These are phyloP conservation scores for Leishmania tarentolae DNA, from an alignment of 208 protist genomes.

Conservation along the genomic window DNA sequence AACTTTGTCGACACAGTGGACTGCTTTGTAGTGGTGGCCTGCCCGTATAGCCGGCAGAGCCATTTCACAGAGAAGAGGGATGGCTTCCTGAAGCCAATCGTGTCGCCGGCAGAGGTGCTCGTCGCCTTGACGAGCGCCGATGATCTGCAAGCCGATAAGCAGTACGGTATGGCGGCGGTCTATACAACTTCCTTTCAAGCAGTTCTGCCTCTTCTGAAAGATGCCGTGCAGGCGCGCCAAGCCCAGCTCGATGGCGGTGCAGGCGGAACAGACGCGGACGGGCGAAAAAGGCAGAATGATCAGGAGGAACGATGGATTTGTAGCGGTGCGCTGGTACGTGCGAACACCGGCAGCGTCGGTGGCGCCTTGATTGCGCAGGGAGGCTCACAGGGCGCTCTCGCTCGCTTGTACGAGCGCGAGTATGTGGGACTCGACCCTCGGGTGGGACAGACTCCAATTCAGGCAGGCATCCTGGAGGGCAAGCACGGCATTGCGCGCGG, in stretches of 20 bases:
- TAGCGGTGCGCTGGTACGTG: conserved; percentile 25
- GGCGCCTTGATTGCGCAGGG: conserved; percentile 25
- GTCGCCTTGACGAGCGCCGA: conserved; percentile 58
- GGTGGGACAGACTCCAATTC: conserved; percentile 75
- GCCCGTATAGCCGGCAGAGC: conserved; percentile 77
- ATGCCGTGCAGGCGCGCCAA: conserved; percentile 9
- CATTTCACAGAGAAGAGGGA: conserved; percentile 78
- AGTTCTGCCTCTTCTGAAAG: conserved; percentile 35
- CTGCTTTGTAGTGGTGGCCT: conserved; percentile 86
- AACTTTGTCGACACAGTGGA: conserved; percentile 93
- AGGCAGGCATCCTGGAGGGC: conserved; percentile 66
- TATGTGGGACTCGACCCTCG: conserved; percentile 82
- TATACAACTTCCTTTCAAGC: conserved; percentile 71
- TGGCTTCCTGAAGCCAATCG: conserved; percentile 85
- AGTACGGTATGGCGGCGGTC: conserved; percentile 58
- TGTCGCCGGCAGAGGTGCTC: conserved; percentile 88
- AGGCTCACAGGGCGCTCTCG: conserved; percentile 50
- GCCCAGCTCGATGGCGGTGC: not conserved
- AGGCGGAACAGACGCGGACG: conserved; percentile 4
- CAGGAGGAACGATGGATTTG: conserved; percentile 20
- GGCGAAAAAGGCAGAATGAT: not conserved
- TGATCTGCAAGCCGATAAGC: conserved; percentile 24
- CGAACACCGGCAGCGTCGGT: conserved; percentile 11
- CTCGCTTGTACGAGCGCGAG: conserved; percentile 63
- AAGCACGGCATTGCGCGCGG: conserved; percentile 81